Evolutionary conservation across 768 basidiomycete species (phyloP), one percentile per base, ranked within the genome.

Genomic region (Tylopilus plumbeoviolaceoides): DNA sequence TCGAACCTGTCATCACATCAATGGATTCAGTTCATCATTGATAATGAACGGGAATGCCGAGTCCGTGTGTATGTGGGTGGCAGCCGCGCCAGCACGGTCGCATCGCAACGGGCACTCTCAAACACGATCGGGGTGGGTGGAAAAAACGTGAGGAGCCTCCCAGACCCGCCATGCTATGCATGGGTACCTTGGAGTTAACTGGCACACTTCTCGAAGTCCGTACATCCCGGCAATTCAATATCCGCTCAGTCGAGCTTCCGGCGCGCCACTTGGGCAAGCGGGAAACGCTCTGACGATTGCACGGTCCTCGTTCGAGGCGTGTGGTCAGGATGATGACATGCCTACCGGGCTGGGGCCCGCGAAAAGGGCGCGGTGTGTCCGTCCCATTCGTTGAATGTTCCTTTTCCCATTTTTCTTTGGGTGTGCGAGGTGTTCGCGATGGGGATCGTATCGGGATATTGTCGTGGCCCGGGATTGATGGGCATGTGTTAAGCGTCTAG

Each of bases 221-320:
- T 58, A 45, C 48, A 53, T 35, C 21, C 57, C 65, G 65, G 57
- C 63, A 65, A 56, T 58, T 67, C 63, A 56, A 65, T 67, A 63
- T 65, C 65, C 63, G 64, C 55, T 67, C 60, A 67, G 63, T 67
- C 63, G 65, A 65, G 64, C 49, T 60, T 65, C 57, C 54, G 30
- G 55, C 60, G 65, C 65, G 53, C 55, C 57, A 66, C 46, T 52
- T 49, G 47, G 45, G 30, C 50, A 48, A 49, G 44, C 47, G 49
- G 60, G 44, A 39, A 47, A 48, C n/a, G 12, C 35, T 17, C 14
- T 17, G 35, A 36, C 35, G 35, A 4, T 7, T 5, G 30, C 30
- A 30, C 30, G 30, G 23, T 23, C 23, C 23, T 23, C 23, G 23
- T 23, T 23, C 23, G 23, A 23, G 23, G 23, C 23, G 23, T 23